Conservation (phyloP, 495 filamentous ascomycete genomes). For the Trichoderma gamsii region DNA sequence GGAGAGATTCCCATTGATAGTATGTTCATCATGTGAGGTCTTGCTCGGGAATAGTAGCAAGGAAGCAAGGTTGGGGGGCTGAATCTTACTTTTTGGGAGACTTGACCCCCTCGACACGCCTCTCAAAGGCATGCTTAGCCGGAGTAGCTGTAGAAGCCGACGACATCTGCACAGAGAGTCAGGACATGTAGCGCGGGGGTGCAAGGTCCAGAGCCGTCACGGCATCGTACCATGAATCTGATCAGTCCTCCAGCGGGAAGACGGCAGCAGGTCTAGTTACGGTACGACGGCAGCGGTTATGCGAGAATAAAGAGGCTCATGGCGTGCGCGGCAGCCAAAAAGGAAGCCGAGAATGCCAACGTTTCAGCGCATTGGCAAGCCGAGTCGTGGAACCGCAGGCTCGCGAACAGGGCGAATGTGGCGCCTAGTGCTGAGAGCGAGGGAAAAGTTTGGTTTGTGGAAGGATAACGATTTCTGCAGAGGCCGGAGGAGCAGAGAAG, state of each 20-base stretch:
- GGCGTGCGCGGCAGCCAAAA: constrained; percentile 12
- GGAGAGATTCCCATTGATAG: constrained; percentile 99
- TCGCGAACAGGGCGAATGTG: neutral
- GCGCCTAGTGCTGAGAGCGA: neutral
- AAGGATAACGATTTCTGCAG: neutral
- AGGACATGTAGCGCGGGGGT: constrained; percentile 18
- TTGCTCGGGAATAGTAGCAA: neutral
- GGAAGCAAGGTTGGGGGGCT: constrained; percentile 21
- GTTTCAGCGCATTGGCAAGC: constrained; percentile 12
- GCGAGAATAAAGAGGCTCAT: constrained; percentile 9
- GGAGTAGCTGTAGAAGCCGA: constrained; percentile 62
- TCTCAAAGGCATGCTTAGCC: constrained; percentile 65
- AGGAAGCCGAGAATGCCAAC: constrained; percentile 10
- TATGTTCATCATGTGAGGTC: constrained; percentile 69
- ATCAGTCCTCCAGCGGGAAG: constrained; percentile 1
- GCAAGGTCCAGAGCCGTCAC: neutral
- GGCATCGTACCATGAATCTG: constrained; percentile 10
- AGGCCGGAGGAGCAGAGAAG: neutral
- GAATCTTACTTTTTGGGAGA: constrained; percentile 69
- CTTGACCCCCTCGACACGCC: constrained; percentile 77
- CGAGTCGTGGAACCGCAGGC: constrained; percentile 4
- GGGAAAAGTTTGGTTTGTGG: constrained; percentile 7
- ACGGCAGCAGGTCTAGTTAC: constrained; percentile 3
- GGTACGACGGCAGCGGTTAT: constrained; percentile 1
- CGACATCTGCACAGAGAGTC: constrained; percentile 46